Percentiles rank a stretch among this genome's conserved stretches.
phyloP scores from a whole-genome alignment of 179 eudicot species.

The Beta corolliflora region DNA sequence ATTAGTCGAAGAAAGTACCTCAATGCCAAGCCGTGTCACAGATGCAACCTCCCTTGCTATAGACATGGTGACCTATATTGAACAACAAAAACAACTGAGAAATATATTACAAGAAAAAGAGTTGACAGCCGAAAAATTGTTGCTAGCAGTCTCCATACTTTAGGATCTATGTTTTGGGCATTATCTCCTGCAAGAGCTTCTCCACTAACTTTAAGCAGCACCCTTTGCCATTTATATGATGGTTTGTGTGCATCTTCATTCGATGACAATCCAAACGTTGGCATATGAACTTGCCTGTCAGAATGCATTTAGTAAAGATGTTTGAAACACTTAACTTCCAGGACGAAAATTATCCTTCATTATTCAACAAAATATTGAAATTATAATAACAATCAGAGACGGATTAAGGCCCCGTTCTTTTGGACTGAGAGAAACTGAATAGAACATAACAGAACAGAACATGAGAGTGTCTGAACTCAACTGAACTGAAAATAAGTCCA shows the following conservation, averaged over 20 bases:
- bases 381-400: not conserved
- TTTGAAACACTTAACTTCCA: not conserved
- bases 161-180: slow-evolving; percentile 88
- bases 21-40: slow-evolving; percentile 93
- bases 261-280: slow-evolving; percentile 48
- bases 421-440: too few relatives aligned
- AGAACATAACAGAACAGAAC: too few relatives aligned
- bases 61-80: slow-evolving; percentile 81
- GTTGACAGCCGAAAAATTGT: not conserved
- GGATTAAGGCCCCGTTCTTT: not conserved
- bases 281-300: slow-evolving; percentile 33
- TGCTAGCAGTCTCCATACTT: slow-evolving; percentile 43
- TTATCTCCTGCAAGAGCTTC: slow-evolving; percentile 98
- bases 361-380: not conserved
- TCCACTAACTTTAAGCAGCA: slow-evolving; percentile 96
- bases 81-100: slow-evolving; percentile 19
- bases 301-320: not conserved
- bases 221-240: slow-evolving; percentile 78
- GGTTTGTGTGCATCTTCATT: slow-evolving; percentile 49
- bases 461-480: too few relatives aligned
- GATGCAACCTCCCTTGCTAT: slow-evolving; percentile 96
- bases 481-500: too few relatives aligned
- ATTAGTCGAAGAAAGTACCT: slow-evolving; percentile 44
- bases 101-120: slow-evolving; percentile 9
- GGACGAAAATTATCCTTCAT: not conserved